phyloP scores from a whole-genome alignment of 1,284 basidiomycete genomes.

The Peniophora sp. region DNA sequence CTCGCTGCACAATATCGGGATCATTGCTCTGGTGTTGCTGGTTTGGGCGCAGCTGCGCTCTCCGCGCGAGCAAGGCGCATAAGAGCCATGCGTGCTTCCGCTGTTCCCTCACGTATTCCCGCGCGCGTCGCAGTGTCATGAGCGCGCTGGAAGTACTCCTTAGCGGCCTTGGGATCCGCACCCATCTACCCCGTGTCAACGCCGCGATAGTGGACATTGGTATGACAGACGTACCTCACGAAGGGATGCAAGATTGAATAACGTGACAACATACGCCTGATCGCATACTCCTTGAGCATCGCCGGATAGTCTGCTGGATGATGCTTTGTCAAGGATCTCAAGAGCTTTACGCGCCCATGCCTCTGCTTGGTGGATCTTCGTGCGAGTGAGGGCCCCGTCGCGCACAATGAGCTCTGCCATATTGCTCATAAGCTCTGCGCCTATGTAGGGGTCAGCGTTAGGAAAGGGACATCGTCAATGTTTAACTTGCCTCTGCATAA shows the following conservation, averaged over 20 bases:
- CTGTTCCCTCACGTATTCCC: conserved; percentile 42
- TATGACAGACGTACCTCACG: conserved; percentile 27
- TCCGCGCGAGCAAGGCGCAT: conserved; percentile 23
- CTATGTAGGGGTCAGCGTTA: conserved; percentile 23
- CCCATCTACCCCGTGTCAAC: conserved; percentile 32
- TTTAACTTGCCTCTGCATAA: conserved; percentile 46
- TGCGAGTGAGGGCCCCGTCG: conserved; percentile 30
- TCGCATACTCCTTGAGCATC: conserved; percentile 37
- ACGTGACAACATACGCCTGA: conserved; percentile 44
- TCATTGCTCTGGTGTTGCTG: neutral
- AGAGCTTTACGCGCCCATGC: conserved; percentile 53
- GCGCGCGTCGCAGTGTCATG: conserved; percentile 40
- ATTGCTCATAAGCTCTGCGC: conserved; percentile 66
- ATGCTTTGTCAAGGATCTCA: conserved; percentile 35
- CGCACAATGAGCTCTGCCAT: conserved; percentile 53
- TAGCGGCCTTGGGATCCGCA: conserved; percentile 36
- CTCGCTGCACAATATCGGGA: too few relatives aligned
- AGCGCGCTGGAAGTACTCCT: conserved; percentile 35
- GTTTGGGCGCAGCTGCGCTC: too few relatives aligned
- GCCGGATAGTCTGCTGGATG: conserved; percentile 10
- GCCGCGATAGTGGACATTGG: neutral
- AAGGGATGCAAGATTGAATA: conserved; percentile 54
- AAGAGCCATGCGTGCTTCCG: conserved; percentile 40
- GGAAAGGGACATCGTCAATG: neutral
- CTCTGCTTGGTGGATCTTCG: conserved; percentile 47